phyloP scores from a whole-genome alignment of 2,329 filamentous ascomycete genomes.

The Mariannaea sp. region DNA sequence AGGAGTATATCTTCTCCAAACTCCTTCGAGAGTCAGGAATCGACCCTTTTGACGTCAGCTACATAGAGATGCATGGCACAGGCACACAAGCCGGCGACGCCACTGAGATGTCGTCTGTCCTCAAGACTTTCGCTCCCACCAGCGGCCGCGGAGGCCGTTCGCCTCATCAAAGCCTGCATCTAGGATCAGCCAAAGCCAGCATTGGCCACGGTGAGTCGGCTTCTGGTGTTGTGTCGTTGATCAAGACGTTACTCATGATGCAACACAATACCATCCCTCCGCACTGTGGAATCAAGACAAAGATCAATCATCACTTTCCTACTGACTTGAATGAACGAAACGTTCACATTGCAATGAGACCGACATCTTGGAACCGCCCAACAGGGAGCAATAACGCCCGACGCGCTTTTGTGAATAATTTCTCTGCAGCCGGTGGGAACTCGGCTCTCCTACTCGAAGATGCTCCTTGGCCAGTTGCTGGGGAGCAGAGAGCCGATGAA shows the following conservation, averaged over 20 bases:
- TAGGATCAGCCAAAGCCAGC: slow-evolving; percentile 69
- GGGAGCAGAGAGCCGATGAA: too few species aligned
- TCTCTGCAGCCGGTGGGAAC: slow-evolving; percentile 72
- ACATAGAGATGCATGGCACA: slow-evolving; percentile 91
- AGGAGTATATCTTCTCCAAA: slow-evolving; percentile 65
- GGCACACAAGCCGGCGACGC: slow-evolving; percentile 86
- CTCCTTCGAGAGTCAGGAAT: too few species aligned
- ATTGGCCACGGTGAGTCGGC: slow-evolving; percentile 67
- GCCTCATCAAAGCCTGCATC: too few species aligned
- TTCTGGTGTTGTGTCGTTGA: slow-evolving; percentile 56
- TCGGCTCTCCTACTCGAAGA: slow-evolving; percentile 67
- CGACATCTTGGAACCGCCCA: slow-evolving; percentile 49
- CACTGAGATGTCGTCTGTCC: slow-evolving; percentile 83
- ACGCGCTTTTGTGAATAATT: slow-evolving; percentile 67
- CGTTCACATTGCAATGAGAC: slow-evolving; percentile 58
- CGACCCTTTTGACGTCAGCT: slow-evolving; percentile 77
- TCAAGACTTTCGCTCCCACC: slow-evolving; percentile 58
- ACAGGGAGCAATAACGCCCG: slow-evolving; percentile 43
- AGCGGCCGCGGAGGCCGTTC: too few species aligned
- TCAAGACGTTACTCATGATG: slow-evolving; percentile 60
- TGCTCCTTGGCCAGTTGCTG: slow-evolving; percentile 41
- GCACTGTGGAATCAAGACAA: slow-evolving; percentile 56
- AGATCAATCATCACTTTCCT: slow-evolving; percentile 50
- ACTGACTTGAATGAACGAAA: slow-evolving; percentile 43
- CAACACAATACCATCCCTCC: slow-evolving; percentile 52